Conservation (phyloP, 2,329 filamentous ascomycete genomes). For the Sphaerulina vaccinii region DNA sequence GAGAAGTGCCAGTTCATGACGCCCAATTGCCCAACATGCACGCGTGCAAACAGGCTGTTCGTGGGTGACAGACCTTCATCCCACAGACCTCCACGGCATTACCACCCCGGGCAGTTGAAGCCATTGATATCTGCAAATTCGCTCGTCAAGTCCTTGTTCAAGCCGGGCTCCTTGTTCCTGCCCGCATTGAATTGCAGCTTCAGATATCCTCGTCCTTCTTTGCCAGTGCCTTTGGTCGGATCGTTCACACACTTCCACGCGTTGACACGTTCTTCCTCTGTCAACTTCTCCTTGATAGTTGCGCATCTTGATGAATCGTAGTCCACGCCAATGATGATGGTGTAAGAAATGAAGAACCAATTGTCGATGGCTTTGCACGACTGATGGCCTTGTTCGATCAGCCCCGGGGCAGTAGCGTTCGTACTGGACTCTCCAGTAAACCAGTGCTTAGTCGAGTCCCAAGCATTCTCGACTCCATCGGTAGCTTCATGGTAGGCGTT, state of each 20-base stretch:
- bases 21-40: no score
- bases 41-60: no score
- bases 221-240: neutral
- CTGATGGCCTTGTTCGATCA: neutral
- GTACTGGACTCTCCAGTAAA: constrained; percentile 1
- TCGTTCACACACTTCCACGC: constrained; percentile 10
- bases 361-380: constrained; percentile 10
- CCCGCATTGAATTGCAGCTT: constrained; percentile 7
- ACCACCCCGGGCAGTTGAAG: constrained; percentile 11
- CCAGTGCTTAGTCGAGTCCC: neutral
- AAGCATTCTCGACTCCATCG: neutral
- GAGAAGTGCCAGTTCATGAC: no score
- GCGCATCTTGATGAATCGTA: constrained; percentile 1
- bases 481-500: constrained; percentile 1
- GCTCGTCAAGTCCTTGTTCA: neutral
- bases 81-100: no score
- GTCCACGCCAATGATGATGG: constrained; percentile 3
- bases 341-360: constrained; percentile 11
- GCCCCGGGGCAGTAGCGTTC: neutral
- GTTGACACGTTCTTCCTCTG: neutral
- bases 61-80: no score
- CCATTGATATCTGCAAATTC: constrained; percentile 5
- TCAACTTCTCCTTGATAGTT: neutral
- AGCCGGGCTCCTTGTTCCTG: neutral
- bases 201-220: constrained; percentile 1